Evolutionary conservation across 129 eudicot species (phyloP).

Genomic region (Heracleum sosnowskyi): DNA sequence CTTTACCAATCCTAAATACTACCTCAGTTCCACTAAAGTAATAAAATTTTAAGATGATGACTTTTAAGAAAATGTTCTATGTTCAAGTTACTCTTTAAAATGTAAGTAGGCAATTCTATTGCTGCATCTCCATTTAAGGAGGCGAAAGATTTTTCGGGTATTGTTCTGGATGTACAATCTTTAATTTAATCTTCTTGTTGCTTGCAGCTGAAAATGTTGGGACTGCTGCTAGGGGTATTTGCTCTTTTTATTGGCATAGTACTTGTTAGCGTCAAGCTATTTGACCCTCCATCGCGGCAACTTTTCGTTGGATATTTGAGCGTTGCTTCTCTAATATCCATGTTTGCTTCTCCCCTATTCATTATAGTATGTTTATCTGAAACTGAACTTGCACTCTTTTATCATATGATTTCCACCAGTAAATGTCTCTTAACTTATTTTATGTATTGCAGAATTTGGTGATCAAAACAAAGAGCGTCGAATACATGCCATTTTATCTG

Average conservation of each 20-base stretch:
- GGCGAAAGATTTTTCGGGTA: not conserved
- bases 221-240: conserved; percentile 34
- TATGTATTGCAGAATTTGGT: conserved; percentile 40
- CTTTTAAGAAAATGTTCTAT: not conserved
- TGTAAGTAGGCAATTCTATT: not conserved
- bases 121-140: not conserved
- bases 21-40: not conserved
- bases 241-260: conserved; percentile 20
- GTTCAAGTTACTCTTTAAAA: not conserved
- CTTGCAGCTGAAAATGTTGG: conserved; percentile 43
- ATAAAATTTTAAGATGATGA: not conserved
- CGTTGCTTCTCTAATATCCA: conserved; percentile 39
- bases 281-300: conserved; percentile 36
- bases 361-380: conserved; percentile 29
- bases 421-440: not conserved
- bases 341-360: conserved; percentile 59
- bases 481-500: conserved; percentile 62
- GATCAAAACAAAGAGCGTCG: conserved; percentile 47
- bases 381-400: not conserved
- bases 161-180: not conserved
- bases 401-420: not conserved
- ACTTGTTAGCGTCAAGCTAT: conserved; percentile 26
- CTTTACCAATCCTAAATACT: not conserved
- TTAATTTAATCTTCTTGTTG: not conserved
- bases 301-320: conserved; percentile 39